Evolutionary conservation across 1,284 basidiomycete species (phyloP), one percentile per base, ranked within the genome.

Genomic region (Thelephora terrestris): DNA sequence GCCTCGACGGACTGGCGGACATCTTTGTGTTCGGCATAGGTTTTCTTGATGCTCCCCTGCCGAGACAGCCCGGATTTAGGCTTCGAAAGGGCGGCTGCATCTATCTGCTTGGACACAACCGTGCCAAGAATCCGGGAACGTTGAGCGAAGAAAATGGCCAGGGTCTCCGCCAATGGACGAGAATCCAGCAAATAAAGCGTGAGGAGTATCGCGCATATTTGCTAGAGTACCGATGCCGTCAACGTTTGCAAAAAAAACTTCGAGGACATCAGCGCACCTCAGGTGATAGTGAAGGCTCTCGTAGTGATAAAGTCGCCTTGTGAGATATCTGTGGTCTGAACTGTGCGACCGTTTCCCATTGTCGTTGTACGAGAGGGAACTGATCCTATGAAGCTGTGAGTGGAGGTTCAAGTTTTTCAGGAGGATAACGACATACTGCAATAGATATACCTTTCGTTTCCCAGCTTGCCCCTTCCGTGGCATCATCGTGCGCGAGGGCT

Each of bases 291-390:
- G 63, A 65, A 49, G 67, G 66, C 53, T 82, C 79, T 46, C 87
- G 77, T 10, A 93, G 68, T 14, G 80, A 83, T 23, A 87, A 63
- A 0, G 81, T 89, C 4, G 90, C 85, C 56, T 81, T 84, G 55
- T 91, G 85, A 16, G 85, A 78, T 49, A 95, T 92, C 59, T 93
- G 90, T 1, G 79, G 70, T 34, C 89, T 81, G 59, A 94, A 90
- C 52, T 86, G 88, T 1, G 81, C 76, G 12, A 95, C 76, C 0
- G 76, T 73, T 51, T 93, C 91, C 91, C 91, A 95, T 63, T 95
- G 91, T 36, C 89, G 81, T 56, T 90, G 84, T 5, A 90, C 77
- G 3, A 95, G 69, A 16, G 90, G 87, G 53, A 91, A 85, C 65
- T 88, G 83, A 46, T 78, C 77, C 85, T 88, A 57, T 12, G 50